phyloP scores from a whole-genome alignment of 257 asterid species.

The Ligustrum vulgare region DNA sequence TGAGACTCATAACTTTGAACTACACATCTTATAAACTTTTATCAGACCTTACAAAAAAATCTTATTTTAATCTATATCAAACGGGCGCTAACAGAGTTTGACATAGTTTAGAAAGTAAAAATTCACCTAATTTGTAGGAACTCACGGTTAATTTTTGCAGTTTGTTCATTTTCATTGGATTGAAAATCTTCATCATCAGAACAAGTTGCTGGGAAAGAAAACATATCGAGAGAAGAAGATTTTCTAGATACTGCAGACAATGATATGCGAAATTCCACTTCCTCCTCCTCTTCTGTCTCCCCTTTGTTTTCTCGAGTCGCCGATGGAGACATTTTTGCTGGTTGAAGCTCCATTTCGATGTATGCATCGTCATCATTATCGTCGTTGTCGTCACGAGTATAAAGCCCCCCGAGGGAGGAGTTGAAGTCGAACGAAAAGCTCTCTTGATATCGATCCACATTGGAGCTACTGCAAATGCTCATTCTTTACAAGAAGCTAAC shows the following conservation, averaged over 20 bases:
- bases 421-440: slow-evolving; percentile 14
- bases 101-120: background rate
- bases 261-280: slow-evolving; percentile 19
- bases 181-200: background rate
- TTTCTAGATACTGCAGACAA: slow-evolving; percentile 8
- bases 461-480: background rate
- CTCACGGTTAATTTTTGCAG: background rate
- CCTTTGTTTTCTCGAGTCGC: background rate
- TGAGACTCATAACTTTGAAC: too few species aligned
- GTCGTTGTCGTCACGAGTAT: background rate
- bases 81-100: too few species aligned
- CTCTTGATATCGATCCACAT: background rate
- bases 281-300: slow-evolving; percentile 3
- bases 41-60: too few species aligned
- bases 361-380: slow-evolving; percentile 12
- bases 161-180: too few species aligned
- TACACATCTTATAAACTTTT: too few species aligned
- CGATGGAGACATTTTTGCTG: background rate
- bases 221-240: background rate
- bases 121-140: background rate
- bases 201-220: slow-evolving; percentile 1
- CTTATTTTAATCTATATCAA: too few species aligned
- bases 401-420: slow-evolving; percentile 8
- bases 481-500: background rate
- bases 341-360: slow-evolving; percentile 19